Conservation (phyloP, 345 rosid genomes). For the Reutealis trisperma region DNA sequence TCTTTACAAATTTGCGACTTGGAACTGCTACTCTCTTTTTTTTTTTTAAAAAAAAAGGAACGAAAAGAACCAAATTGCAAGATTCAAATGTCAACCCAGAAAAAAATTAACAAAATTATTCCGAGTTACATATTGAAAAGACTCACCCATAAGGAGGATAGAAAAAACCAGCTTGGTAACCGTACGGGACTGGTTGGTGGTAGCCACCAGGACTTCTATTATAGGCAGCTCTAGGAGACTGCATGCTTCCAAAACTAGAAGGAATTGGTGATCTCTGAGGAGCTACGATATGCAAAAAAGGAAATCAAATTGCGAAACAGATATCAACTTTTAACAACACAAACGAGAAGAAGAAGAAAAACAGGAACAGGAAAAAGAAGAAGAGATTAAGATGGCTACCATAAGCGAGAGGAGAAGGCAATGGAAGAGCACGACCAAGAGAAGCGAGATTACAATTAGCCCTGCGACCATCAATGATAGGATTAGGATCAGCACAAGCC, state of each 20-base stretch:
- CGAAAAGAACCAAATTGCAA: not conserved
- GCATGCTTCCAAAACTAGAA: slow-evolving; percentile 18
- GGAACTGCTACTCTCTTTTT: not conserved
- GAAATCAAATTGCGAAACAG: not conserved
- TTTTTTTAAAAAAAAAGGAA: no score
- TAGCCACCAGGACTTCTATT: slow-evolving; percentile 20
- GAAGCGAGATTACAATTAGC: slow-evolving; percentile 47
- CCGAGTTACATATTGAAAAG: no score
- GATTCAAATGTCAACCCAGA: not conserved
- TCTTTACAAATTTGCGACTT: not conserved
- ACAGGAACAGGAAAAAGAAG: no score
- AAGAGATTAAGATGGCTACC: no score
- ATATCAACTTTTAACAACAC: no score
- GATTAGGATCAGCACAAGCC: slow-evolving; percentile 45
- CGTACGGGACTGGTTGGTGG: slow-evolving; percentile 23
- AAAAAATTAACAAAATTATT: not conserved
- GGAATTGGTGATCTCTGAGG: slow-evolving; percentile 26
- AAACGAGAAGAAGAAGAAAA: not conserved
- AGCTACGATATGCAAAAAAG: slow-evolving; percentile 12
- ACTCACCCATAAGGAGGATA: slow-evolving; percentile 39
- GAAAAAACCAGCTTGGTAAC: slow-evolving; percentile 30
- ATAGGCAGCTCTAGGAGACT: slow-evolving; percentile 26
- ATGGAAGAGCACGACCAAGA: slow-evolving; percentile 36
- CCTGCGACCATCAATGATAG: slow-evolving; percentile 43
- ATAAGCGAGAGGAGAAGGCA: slow-evolving; percentile 10